Conservation (phyloP, 2,329 filamentous ascomycete species). For the Pseudogymnoascus verrucosus region DNA sequence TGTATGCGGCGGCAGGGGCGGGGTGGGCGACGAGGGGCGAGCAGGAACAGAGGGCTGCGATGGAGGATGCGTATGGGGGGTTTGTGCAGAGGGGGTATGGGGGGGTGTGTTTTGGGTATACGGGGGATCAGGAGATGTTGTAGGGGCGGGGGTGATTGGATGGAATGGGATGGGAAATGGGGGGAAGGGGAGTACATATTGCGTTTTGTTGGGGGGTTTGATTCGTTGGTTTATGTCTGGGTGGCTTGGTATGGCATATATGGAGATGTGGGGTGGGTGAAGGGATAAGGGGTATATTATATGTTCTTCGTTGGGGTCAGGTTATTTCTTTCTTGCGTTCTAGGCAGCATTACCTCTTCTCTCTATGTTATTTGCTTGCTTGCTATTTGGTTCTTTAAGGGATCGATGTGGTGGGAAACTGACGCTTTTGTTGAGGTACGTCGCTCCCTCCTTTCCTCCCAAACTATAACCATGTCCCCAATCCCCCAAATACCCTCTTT, state of each 20-base stretch:
- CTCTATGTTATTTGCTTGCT: not conserved
- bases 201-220: not conserved
- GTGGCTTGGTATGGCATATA: not conserved
- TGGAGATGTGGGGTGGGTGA: not conserved
- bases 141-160: not conserved
- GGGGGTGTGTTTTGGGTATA: not conserved
- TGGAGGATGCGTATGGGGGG: slow-evolving; percentile 63
- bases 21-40: slow-evolving; percentile 29
- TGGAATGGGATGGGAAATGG: not conserved
- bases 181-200: not conserved
- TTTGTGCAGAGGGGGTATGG: slow-evolving; percentile 41
- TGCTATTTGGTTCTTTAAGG: not conserved
- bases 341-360: not conserved
- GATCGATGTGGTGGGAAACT: not conserved
- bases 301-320: not conserved
- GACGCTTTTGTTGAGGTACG: not conserved
- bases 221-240: too few relatives aligned
- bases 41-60: slow-evolving; percentile 35
- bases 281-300: not conserved
- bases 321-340: not conserved
- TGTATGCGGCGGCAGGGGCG: slow-evolving; percentile 37
- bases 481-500: not conserved
- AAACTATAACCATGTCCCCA: not conserved
- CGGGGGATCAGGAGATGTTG: slow-evolving; percentile 1
- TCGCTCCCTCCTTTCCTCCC: not conserved